These are phyloP conservation scores for Westerdykella aurantiaca DNA, from an alignment of 2,329 filamentous ascomycete genomes.

Conservation along the genomic window DNA sequence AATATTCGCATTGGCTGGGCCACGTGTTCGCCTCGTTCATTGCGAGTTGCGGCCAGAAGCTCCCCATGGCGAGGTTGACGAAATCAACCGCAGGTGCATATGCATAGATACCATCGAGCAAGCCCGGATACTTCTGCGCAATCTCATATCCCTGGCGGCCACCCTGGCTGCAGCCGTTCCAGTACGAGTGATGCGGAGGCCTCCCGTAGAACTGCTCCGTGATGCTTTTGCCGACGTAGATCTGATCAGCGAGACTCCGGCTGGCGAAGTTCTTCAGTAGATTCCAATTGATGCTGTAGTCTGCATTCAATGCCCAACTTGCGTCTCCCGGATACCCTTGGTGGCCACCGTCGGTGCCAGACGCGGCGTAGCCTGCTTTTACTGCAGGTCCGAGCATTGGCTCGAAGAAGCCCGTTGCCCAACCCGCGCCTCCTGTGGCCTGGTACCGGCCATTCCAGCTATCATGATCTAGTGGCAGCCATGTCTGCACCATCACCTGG, in stretches of 20 bases:
- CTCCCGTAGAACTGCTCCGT: conserved; percentile 31
- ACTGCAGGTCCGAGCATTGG: conserved; percentile 20
- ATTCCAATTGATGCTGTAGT: conserved; percentile 23
- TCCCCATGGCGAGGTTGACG: conserved; percentile 11
- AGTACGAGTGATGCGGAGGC: conserved; percentile 31
- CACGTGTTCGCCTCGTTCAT: conserved; percentile 20
- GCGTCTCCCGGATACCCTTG: conserved; percentile 8
- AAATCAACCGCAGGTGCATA: conserved; percentile 22
- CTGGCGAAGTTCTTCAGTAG: conserved; percentile 37
- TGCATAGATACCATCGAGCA: conserved; percentile 28
- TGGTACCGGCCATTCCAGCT: conserved; percentile 32
- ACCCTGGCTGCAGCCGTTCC: conserved; percentile 32
- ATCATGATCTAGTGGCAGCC: conserved; percentile 22
- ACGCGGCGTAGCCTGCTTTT: conserved; percentile 25
- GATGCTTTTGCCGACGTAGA: conserved; percentile 31
- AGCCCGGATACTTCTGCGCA: conserved; percentile 25
- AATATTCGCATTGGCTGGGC: conserved; percentile 15
- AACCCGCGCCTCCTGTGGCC: conserved; percentile 28
- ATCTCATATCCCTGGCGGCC: conserved; percentile 28
- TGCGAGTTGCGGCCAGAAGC: conserved; percentile 18
- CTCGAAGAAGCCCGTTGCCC: conserved; percentile 24
- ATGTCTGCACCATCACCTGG: conserved; percentile 21
- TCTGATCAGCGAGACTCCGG: conserved; percentile 33
- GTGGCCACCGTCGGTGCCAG: conserved; percentile 31
- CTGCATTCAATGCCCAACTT: conserved; percentile 19